Evolutionary conservation across 1,284 basidiomycete species (phyloP), one percentile per base, ranked within the genome.

Genomic region (Sporisorium iseilematis-ciliati): DNA sequence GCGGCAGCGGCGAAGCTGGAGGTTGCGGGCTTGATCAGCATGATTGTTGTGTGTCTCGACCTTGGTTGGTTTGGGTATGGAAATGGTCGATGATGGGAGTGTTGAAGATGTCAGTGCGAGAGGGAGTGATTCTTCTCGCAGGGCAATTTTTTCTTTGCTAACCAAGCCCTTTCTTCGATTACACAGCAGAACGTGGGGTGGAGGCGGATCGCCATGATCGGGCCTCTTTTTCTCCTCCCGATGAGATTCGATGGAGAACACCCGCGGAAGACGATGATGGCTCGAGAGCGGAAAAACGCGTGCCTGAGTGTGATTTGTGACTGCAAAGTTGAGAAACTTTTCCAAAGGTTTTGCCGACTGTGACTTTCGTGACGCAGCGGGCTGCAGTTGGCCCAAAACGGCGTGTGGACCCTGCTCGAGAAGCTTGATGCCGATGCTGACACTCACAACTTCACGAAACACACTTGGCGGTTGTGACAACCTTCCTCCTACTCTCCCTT

Each of bases 1-100:
- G 65, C 46, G 26, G 49, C 43, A 20, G 56, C 56, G 16, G 46
- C 71, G 55, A 69, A 48, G 29, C 23, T 65, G 21, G 62, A 74
- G 1, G 61, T 25, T 1, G 63, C 62, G 31, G 72, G 40, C 42
- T 65, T 66, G 59, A 65, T 57, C 43, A 65, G 62, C 66, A 65
- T 65, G 23, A 23, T 38, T 64, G 48, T 12, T 18, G 35, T 7
- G 31, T 51, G 31, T 2, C 12, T n/a, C 26, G 26, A 11, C 29
- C 26, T 50, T 29, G 4, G 25, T 14, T 21, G 42, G 20, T 35
- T 8, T 8, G 46, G 38, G 54, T n/a, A 20, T 11, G 33, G 8
- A 21, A 43, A 42, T 14, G 12, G 54, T 33, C 4, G 26, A 18
- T 4, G 23, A 33, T n/a, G 41, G 33, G n/a, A 53, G 21, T 6